A percentile compares a stretch with the other conserved stretches of the same genome.
Conservation (phyloP, 2,329 filamentous ascomycete genomes). For the Thelonectria discophora region DNA sequence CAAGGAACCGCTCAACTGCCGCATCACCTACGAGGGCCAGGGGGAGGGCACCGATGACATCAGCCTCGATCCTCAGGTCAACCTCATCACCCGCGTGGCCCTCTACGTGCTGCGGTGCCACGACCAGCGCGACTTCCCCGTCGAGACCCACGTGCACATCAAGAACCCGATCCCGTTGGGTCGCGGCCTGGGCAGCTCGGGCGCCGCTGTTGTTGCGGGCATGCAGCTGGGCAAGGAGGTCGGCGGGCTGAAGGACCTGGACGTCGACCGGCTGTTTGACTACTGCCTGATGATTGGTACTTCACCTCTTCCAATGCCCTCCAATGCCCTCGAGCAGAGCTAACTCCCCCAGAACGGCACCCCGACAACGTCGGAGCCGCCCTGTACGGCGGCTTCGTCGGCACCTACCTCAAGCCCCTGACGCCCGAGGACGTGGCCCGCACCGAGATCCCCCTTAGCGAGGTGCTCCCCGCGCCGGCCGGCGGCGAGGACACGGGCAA, state of each 20-base stretch:
- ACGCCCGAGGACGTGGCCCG: constrained; percentile 88
- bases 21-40: constrained; percentile 88
- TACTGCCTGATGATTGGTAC: constrained; percentile 95
- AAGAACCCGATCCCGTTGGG: constrained; percentile 95
- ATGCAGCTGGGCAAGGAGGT: constrained; percentile 93
- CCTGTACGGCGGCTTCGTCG: constrained; percentile 94
- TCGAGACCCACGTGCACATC: constrained; percentile 90
- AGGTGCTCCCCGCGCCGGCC: constrained; percentile 89
- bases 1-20: constrained; percentile 79
- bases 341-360: constrained; percentile 71
- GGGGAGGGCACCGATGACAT: constrained; percentile 77
- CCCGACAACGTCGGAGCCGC: constrained; percentile 96
- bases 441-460: constrained; percentile 91
- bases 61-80: constrained; percentile 82
- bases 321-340: not conserved
- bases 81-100: constrained; percentile 93
- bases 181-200: constrained; percentile 91
- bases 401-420: constrained; percentile 93
- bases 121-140: constrained; percentile 83
- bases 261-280: constrained; percentile 86
- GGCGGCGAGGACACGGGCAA: constrained; percentile 91
- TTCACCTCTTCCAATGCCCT: constrained; percentile 22
- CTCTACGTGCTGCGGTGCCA: constrained; percentile 96
- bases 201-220: constrained; percentile 93
- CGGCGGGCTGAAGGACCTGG: constrained; percentile 77